Evolutionary conservation across 1,284 basidiomycete species (phyloP).

Genomic region (Melampsora larici-populina): DNA sequence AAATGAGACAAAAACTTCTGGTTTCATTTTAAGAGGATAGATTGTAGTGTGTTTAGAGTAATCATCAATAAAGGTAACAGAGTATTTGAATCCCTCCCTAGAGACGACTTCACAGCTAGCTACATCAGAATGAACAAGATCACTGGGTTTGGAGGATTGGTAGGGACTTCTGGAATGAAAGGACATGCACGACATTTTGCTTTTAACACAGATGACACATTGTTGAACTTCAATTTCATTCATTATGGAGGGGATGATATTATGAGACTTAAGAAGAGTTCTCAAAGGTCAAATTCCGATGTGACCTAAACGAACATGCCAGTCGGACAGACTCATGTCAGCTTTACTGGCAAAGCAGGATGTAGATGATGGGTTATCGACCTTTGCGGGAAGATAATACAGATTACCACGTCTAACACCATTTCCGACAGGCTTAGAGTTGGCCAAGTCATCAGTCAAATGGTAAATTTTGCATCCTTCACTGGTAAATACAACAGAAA

Average conservation of each 20-base stretch:
- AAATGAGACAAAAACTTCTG: constrained; percentile 46
- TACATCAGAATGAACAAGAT: not conserved
- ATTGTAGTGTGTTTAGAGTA: constrained; percentile 11
- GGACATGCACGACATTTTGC: too few species aligned
- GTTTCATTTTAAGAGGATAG: constrained; percentile 16
- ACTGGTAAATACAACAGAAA: not conserved
- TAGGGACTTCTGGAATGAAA: not conserved
- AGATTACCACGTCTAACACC: constrained; percentile 5
- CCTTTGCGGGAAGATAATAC: not conserved
- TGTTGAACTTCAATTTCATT: too few species aligned
- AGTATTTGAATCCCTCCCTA: not conserved
- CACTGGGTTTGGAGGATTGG: not conserved
- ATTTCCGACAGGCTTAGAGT: not conserved
- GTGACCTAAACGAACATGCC: not conserved
- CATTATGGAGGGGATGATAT: constrained; percentile 4
- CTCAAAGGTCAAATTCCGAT: constrained; percentile 2
- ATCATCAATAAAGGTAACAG: not conserved
- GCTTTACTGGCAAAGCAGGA: too few species aligned
- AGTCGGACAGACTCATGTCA: not conserved
- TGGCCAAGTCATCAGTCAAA: not conserved
- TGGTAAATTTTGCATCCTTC: not conserved
- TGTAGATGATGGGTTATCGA: not conserved
- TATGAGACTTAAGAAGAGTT: not conserved
- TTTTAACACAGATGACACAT: not conserved
- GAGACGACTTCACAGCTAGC: not conserved